Evolutionary conservation across 2,329 filamentous ascomycete species (phyloP).

Genomic region (Colletotrichum karsti): DNA sequence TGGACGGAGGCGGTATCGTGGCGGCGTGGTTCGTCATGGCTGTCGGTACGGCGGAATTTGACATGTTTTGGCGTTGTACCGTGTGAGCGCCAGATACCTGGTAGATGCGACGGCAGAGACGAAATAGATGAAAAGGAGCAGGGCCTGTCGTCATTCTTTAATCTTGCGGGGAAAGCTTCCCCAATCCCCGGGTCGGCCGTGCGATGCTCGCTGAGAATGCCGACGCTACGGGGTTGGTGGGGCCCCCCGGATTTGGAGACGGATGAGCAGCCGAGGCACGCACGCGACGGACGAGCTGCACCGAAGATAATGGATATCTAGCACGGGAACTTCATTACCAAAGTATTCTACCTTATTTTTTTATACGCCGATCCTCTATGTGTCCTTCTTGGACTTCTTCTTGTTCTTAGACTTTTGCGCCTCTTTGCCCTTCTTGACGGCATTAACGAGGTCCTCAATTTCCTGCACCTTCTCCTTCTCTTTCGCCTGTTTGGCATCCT

Average conservation of each 20-base stretch:
- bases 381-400: slow-evolving; percentile 40
- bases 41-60: not conserved
- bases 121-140: no score
- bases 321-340: no score
- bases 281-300: not conserved
- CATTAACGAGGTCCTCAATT: slow-evolving; percentile 48
- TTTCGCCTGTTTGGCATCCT: slow-evolving; percentile 43
- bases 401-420: slow-evolving; percentile 34
- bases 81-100: no score
- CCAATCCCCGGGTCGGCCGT: not conserved
- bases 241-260: slow-evolving; percentile 5
- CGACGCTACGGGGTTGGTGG: not conserved
- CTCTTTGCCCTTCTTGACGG: slow-evolving; percentile 49
- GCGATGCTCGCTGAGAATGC: not conserved
- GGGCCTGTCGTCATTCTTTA: slow-evolving; percentile 21
- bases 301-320: no score
- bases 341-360: not conserved
- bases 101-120: no score
- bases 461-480: slow-evolving; percentile 39
- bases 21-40: slow-evolving; percentile 13
- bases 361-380: not conserved
- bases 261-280: not conserved
- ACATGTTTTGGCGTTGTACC: slow-evolving; percentile 1
- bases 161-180: slow-evolving; percentile 25
- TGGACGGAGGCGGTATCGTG: not conserved